Conservation (phyloP, 1,284 basidiomycete genomes). For the Vanrija humicola region DNA sequence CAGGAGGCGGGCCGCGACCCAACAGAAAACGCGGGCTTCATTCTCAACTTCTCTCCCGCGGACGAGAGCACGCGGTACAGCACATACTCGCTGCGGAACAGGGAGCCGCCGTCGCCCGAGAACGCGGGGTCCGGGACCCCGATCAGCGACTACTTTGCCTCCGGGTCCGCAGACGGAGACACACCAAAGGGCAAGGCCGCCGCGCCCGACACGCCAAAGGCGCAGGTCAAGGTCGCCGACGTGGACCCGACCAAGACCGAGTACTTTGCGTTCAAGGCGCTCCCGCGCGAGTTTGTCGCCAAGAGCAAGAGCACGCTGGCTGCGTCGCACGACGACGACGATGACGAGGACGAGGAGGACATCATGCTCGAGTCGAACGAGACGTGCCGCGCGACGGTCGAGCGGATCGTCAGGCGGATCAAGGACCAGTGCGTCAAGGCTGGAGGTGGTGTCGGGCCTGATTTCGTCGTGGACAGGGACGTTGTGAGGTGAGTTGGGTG, state of each 20-base stretch:
- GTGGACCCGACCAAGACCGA: constrained; percentile 26
- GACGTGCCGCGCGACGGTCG: constrained; percentile 71
- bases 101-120: constrained; percentile 8
- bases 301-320: constrained; percentile 12
- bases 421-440: constrained; percentile 63
- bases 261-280: constrained; percentile 52
- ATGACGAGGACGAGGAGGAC: constrained; percentile 31
- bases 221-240: constrained; percentile 16
- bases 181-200: constrained; percentile 5
- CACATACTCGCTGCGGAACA: constrained; percentile 77
- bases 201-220: constrained; percentile 9
- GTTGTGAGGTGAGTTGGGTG: constrained; percentile 47
- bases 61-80: constrained; percentile 66
- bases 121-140: background rate
- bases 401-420: constrained; percentile 68
- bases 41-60: constrained; percentile 66
- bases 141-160: no score
- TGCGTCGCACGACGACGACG: constrained; percentile 6
- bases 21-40: constrained; percentile 78
- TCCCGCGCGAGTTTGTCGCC: constrained; percentile 45
- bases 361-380: constrained; percentile 59
- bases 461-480: constrained; percentile 63
- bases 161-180: background rate
- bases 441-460: constrained; percentile 49
- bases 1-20: constrained; percentile 85